Evolutionary conservation across 2,329 filamentous ascomycete species (phyloP).

Genomic region (Fusarium gaditjirri): DNA sequence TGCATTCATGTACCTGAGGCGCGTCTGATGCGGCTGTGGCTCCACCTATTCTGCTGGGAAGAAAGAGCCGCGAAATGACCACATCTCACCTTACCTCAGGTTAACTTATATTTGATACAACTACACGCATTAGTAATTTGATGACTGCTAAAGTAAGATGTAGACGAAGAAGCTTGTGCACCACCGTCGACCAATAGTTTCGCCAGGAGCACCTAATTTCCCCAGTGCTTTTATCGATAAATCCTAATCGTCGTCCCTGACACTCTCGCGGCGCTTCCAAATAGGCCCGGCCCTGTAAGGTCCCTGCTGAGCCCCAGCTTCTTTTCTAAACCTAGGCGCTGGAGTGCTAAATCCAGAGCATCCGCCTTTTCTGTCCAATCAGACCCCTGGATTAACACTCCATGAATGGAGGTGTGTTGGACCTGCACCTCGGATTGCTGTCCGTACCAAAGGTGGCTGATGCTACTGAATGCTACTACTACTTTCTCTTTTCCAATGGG

Average conservation of each 20-base stretch:
- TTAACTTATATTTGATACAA: background rate
- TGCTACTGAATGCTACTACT: constrained; percentile 22
- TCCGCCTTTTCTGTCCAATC: constrained; percentile 26
- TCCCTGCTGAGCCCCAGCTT: constrained; percentile 23
- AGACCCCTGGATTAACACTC: constrained; percentile 10
- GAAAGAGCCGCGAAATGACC: constrained; percentile 40
- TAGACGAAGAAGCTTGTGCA: background rate
- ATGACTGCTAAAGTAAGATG: background rate
- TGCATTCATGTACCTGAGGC: constrained; percentile 32
- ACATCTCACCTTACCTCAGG: constrained; percentile 12
- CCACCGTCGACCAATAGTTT: background rate
- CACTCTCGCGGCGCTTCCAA: constrained; percentile 20
- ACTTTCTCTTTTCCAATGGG: constrained; percentile 33
- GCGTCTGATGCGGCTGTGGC: constrained; percentile 42
- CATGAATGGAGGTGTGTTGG: constrained; percentile 30
- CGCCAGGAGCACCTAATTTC: background rate
- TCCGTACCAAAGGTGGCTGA: constrained; percentile 23
- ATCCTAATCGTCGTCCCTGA: background rate
- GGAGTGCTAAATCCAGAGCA: constrained; percentile 8
- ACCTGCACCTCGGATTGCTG: constrained; percentile 36
- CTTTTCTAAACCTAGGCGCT: constrained; percentile 21
- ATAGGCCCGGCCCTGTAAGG: constrained; percentile 7
- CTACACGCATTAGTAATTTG: background rate
- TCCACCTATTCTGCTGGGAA: constrained; percentile 23
- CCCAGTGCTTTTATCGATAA: background rate